These are phyloP conservation scores for Tephrocybe sp. DNA, from an alignment of 768 basidiomycete genomes.

Conservation along the genomic window DNA sequence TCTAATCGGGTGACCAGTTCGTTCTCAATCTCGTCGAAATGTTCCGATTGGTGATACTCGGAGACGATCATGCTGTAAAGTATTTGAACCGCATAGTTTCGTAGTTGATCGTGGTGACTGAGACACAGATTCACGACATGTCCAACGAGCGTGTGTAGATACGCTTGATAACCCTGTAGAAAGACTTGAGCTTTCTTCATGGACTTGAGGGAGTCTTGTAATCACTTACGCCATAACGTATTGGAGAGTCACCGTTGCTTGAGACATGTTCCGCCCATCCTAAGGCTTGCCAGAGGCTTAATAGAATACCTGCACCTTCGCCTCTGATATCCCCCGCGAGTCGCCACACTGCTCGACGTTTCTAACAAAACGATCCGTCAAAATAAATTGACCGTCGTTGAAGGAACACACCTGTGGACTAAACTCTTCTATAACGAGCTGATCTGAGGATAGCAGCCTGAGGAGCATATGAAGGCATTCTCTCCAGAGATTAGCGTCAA, in stretches of 20 bases:
- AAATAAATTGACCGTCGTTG: slow-evolving; percentile 1
- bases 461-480: slow-evolving; percentile 81
- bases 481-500: slow-evolving; percentile 78
- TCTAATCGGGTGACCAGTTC: slow-evolving; percentile 91
- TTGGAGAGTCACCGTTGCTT: slow-evolving; percentile 48
- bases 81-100: slow-evolving; percentile 88
- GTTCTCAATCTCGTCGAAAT: slow-evolving; percentile 88
- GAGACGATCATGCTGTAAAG: slow-evolving; percentile 95
- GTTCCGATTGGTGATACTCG: slow-evolving; percentile 79
- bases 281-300: slow-evolving; percentile 82
- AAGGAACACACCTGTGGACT: slow-evolving; percentile 71
- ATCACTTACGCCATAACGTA: slow-evolving; percentile 68
- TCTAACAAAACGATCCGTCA: slow-evolving; percentile 40
- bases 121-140: slow-evolving; percentile 90
- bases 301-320: slow-evolving; percentile 79
- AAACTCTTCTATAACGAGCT: slow-evolving; percentile 92
- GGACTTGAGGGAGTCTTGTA: neutral
- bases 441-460: slow-evolving; percentile 83
- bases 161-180: slow-evolving; percentile 76
- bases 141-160: slow-evolving; percentile 81
- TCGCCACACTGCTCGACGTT: slow-evolving; percentile 93
- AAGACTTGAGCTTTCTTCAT: slow-evolving; percentile 7
- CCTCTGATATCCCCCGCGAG: slow-evolving; percentile 95
- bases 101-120: slow-evolving; percentile 90
- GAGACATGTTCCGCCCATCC: slow-evolving; percentile 68